Base-by-base conservation (phyloP, 2,329 filamentous ascomycete species). In the Penicillium griseofulvum region DNA sequence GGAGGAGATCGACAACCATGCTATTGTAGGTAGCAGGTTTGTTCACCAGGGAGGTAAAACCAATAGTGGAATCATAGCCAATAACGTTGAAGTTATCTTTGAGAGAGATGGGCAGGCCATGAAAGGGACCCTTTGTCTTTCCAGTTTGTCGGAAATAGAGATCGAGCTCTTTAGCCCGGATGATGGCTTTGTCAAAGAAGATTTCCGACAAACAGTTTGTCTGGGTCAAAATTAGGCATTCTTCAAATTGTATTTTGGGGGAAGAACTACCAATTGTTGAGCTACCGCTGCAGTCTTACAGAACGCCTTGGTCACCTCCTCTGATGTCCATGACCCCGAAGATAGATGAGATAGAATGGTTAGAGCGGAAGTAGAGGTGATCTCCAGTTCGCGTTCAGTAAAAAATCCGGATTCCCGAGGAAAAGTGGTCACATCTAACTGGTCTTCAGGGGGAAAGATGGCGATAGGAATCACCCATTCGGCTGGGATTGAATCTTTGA, bases 371-470 rank as follows among this genome's bases (percentile, higher is more conserved):
- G 67, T 67, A 34, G 74, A 65, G 14, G 81, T 81, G 39, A 83
- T 82, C 26, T 79, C 75, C 64, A 83, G 62, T 60, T 84, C 82
- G n/a, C 70, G 60, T 10, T 56, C 37, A 9, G 75, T 83, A 59
- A 88, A 85, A 78, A 85, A 85, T 2, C 83, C 83, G 1, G 83
- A 87, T 64, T 65, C 44, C 16, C 17, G 50, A 2, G 85, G 83
- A 71, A 84, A 87, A 4, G 61, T 62, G 0, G 80, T 83, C 16
- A 88, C 81, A 63, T 87, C 79, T 43, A 80, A 72, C 63, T 84
- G 79, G 33, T 77, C 74, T 0, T 77, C 76, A 0, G 80, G 75
- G 2, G 85, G 85, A 0, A 86, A 64, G 41, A 85, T 69, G n/a
- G 28, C 26, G 12, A 10, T n/a, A 0, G 84, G 82, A 6, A 87